phyloP scores from a whole-genome alignment of 2,329 filamentous ascomycete species.

The Sporothrix schenckii region DNA sequence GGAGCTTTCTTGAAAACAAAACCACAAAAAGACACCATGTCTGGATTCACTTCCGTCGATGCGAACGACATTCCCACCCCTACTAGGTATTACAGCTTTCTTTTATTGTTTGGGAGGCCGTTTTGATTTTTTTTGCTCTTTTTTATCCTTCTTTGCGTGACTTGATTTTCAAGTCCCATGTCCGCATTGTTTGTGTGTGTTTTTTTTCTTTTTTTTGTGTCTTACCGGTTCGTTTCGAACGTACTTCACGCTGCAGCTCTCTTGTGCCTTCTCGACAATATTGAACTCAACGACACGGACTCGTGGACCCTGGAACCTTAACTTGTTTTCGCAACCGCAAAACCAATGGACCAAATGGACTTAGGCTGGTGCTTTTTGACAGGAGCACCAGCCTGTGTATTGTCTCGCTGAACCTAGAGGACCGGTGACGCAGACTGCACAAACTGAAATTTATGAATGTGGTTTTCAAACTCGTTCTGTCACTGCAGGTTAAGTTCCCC shows the following conservation, averaged over 20 bases:
- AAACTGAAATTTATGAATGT: slow-evolving; percentile 22
- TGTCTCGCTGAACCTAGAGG: slow-evolving; percentile 21
- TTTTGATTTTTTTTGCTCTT: slow-evolving; percentile 35
- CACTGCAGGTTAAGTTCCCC: slow-evolving; percentile 16
- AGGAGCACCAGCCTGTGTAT: slow-evolving; percentile 5
- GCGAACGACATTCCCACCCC: slow-evolving; percentile 63
- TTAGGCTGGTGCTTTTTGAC: slow-evolving; percentile 27
- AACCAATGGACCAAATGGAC: slow-evolving; percentile 19
- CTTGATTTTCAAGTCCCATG: background rate
- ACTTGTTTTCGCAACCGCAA: slow-evolving; percentile 1
- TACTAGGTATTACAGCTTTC: slow-evolving; percentile 62
- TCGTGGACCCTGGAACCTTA: background rate
- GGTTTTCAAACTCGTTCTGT: background rate
- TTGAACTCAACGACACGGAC: no score
- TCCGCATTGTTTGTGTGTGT: no score
- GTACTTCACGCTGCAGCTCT: slow-evolving; percentile 23
- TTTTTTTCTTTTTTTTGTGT: no score
- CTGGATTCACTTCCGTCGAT: slow-evolving; percentile 58
- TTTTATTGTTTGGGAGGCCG: slow-evolving; percentile 53
- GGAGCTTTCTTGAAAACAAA: slow-evolving; percentile 18
- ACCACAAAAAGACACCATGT: slow-evolving; percentile 47
- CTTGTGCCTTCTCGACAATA: slow-evolving; percentile 1
- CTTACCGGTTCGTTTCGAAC: background rate
- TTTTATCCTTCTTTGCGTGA: slow-evolving; percentile 35
- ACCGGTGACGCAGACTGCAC: slow-evolving; percentile 1